Conservation (phyloP, 1,284 basidiomycete genomes). For the Rhodotorula sp. region DNA sequence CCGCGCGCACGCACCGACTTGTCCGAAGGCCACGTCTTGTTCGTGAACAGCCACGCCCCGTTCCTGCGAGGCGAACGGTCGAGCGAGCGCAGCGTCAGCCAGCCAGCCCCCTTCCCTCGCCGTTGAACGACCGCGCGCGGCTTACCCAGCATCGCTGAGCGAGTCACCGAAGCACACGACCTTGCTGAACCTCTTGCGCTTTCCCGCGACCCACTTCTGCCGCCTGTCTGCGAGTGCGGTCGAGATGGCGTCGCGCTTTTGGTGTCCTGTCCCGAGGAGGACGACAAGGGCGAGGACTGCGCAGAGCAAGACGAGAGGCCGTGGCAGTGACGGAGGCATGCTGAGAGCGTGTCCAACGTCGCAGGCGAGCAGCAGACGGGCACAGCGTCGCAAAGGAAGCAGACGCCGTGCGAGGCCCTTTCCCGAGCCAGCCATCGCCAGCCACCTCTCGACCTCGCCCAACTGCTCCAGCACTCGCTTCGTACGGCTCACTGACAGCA, state of each 20-base stretch:
- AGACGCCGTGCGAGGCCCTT: too few species aligned
- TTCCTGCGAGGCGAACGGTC: neutral
- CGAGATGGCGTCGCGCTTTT: conserved; percentile 8
- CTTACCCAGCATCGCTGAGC: conserved; percentile 23
- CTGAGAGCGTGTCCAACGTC: neutral
- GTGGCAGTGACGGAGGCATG: neutral
- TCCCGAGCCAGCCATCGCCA: too few species aligned
- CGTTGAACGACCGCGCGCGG: too few species aligned
- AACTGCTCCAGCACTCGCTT: too few species aligned
- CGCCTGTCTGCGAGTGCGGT: neutral
- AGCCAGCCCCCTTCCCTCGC: too few species aligned
- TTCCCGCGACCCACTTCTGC: neutral
- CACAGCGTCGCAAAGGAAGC: neutral
- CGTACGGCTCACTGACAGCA: too few species aligned
- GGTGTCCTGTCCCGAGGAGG: conserved; percentile 7
- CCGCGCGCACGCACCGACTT: neutral
- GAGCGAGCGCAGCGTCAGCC: neutral
- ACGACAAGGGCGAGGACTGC: neutral
- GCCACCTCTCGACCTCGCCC: too few species aligned
- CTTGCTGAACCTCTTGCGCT: conserved; percentile 2
- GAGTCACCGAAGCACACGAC: conserved; percentile 28
- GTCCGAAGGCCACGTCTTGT: conserved; percentile 19
- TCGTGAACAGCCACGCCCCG: conserved; percentile 27
- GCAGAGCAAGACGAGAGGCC: neutral
- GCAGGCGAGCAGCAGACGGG: neutral